Conservation (phyloP, 352 stramenopile species). For the Phytophthora pseudosyringae region DNA sequence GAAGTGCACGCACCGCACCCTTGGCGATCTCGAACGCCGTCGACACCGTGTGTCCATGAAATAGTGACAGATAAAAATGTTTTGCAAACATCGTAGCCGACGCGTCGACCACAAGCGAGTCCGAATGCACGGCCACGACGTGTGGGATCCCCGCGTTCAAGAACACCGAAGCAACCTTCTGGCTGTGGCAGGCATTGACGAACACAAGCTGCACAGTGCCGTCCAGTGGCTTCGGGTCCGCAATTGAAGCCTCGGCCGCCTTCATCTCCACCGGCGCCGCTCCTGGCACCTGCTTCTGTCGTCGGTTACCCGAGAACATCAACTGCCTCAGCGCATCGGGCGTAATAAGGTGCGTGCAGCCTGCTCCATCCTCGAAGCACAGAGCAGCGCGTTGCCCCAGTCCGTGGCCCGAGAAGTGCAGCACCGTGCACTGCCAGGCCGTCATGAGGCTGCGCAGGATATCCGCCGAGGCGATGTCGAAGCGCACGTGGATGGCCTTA, state of each 20-base stretch:
- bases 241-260: not conserved
- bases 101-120: constrained; percentile 78
- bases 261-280: constrained; percentile 28
- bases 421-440: constrained; percentile 70
- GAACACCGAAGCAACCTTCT: constrained; percentile 89
- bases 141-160: constrained; percentile 90
- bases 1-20: constrained; percentile 64
- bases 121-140: constrained; percentile 89
- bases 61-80: constrained; percentile 85
- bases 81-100: constrained; percentile 86
- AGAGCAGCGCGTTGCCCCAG: constrained; percentile 70
- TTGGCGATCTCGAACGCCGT: constrained; percentile 82
- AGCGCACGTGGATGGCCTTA: constrained; percentile 79
- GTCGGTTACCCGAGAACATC: constrained; percentile 59
- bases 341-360: constrained; percentile 80
- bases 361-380: constrained; percentile 81
- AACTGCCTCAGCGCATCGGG: constrained; percentile 66
- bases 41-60: constrained; percentile 71
- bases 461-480: constrained; percentile 81
- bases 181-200: constrained; percentile 87
- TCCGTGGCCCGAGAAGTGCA: constrained; percentile 85
- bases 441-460: constrained; percentile 83
- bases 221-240: constrained; percentile 26
- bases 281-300: constrained; percentile 31
- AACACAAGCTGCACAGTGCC: constrained; percentile 74